Conservation (phyloP, 306 rosid species). For the Trifolium subterraneum region DNA sequence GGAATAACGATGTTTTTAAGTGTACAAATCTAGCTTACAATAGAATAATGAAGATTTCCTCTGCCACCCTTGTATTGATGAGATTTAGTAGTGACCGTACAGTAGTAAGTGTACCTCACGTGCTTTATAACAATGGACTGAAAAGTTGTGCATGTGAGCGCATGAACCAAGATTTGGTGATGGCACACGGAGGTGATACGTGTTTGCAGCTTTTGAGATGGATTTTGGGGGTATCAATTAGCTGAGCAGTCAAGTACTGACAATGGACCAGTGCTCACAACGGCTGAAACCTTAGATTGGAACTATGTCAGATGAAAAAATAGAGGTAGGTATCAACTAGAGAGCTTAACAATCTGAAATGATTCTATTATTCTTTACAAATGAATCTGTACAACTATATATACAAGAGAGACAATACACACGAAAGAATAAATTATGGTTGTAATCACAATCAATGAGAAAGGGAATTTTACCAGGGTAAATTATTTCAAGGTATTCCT, state of each 20-base stretch:
- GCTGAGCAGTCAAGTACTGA: not conserved
- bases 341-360: not conserved
- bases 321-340: not conserved
- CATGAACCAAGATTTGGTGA: not conserved
- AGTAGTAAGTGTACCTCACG: not conserved
- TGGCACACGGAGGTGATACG: not conserved
- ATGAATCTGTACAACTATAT: not conserved
- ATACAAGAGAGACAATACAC: not conserved
- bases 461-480: slow-evolving; percentile 10
- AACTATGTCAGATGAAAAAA: not conserved
- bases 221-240: not conserved
- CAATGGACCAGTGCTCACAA: not conserved
- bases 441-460: slow-evolving; percentile 11
- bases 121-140: not conserved
- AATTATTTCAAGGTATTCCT: not conserved
- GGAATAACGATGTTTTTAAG: not conserved
- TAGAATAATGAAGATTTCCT: not conserved
- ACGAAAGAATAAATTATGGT: not conserved
- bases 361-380: not conserved
- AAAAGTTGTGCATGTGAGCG: not conserved
- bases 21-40: not conserved
- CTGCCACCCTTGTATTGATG: not conserved
- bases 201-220: not conserved
- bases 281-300: not conserved
- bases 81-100: not conserved